Base-by-base conservation (phyloP, 148 eudicot genomes). In the Polygonum maritimum region DNA sequence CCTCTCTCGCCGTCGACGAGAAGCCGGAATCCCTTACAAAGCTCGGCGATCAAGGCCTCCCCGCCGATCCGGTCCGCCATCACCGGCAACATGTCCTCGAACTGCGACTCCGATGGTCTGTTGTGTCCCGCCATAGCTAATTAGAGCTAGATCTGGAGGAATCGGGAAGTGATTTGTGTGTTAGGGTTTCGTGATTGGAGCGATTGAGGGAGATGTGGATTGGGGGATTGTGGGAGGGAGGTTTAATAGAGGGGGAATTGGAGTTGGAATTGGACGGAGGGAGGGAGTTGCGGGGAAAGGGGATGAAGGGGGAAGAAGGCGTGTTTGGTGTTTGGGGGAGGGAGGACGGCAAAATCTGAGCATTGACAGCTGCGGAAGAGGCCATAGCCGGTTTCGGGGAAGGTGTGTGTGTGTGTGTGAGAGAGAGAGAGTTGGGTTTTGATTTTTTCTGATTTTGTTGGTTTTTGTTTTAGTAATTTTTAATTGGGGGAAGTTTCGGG, bases 51-150 rank as follows among this genome's bases (percentile, higher is more conserved):
- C 33, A 92, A 48, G 2, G 82, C 95, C 19, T 92, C 91, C 47
- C 91, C 97, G 5, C 97, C 97, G 2, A 92, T 69, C 76, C 88
- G 89, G 5, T 90, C 90, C n/a, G 88, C 90, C 90, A 92, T 86
- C 22, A 86, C 19, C 0, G 96, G 97, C 47, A 90, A 76, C 60
- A 75, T 77, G 73, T 92, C 97, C 57, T 90, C 69, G 82, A 92
- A 91, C 3, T 70, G 21, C 19, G 41, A 21, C 63, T 31, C 69
- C 38, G 69, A 60, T 60, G 31, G 31, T 26, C 31, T 26, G 31
- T 9, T 22, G 63, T 19, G 13, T 8, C 63, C 63, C 31, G 63
- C 63, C 63, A 57, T 57, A 22, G 33, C 63, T 26, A 26, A 26
- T 26, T 26, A 26, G 31, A 26, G 31, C 31, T 26, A 26, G 31